A percentile compares a stretch with the other conserved stretches of the same genome.
These are phyloP conservation scores for Ananas comosus DNA, from an alignment of 176 grass and related monocot genomes.

Conservation along the genomic window DNA sequence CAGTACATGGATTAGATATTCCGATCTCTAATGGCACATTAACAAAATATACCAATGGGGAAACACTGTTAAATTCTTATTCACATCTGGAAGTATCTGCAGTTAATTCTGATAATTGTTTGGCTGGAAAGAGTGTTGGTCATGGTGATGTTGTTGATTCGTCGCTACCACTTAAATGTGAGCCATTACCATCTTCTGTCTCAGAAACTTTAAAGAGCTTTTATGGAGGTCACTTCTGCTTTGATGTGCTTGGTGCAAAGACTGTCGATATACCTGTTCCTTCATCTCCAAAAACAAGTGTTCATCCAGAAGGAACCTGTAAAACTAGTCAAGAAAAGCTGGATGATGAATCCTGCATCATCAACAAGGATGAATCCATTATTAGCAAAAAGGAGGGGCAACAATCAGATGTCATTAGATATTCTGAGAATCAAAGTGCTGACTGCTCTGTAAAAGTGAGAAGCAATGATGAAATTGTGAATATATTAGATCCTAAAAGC, in stretches of 20 bases:
- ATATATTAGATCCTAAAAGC: conserved; percentile 54
- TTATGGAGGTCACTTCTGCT: neutral
- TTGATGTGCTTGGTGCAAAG: conserved; percentile 17
- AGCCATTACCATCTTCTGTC: conserved; percentile 14
- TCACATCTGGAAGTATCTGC: neutral
- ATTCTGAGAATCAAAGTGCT: conserved; percentile 16
- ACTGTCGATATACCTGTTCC: conserved; percentile 46
- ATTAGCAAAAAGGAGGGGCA: conserved; percentile 9
- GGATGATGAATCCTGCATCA: neutral
- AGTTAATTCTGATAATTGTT: neutral
- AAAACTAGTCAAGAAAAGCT: conserved; percentile 20
- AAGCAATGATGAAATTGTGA: conserved; percentile 28
- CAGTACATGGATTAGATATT: conserved; percentile 47
- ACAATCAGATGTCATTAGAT: neutral
- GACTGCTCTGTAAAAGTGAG: conserved; percentile 27
- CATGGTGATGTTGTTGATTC: conserved; percentile 9
- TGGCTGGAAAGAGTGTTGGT: neutral
- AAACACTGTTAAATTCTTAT: conserved; percentile 24
- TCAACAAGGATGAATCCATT: neutral
- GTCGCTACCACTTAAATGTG: conserved; percentile 13
- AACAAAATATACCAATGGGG: conserved; percentile 27
- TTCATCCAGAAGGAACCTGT: conserved; percentile 27
- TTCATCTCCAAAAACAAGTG: conserved; percentile 34
- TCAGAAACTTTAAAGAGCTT: conserved; percentile 23
- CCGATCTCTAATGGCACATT: conserved; percentile 31